phyloP scores from a whole-genome alignment of 805 yeast genomes.

The Nakazawaea wyomingensis region DNA sequence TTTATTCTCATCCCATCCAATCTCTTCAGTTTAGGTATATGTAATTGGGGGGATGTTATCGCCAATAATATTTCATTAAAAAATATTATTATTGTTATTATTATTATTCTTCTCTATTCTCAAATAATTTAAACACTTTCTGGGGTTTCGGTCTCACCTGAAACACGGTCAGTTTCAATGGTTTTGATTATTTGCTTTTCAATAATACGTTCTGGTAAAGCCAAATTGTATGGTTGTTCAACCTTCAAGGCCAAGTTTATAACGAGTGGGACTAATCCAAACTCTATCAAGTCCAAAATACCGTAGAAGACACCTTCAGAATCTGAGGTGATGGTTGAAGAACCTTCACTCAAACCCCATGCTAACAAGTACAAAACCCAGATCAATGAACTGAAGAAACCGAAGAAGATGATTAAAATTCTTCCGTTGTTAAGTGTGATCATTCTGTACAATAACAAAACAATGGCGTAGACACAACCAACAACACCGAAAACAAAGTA shows the following conservation, averaged over 20 bases:
- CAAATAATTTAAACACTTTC: slow-evolving; percentile 2
- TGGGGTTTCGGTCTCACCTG: slow-evolving; percentile 3
- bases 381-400: slow-evolving; percentile 28
- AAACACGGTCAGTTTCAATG: neutral
- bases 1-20: no score
- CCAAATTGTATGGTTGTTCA: neutral
- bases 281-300: slow-evolving; percentile 41
- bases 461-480: slow-evolving; percentile 18
- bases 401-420: slow-evolving; percentile 11
- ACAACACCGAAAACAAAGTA: slow-evolving; percentile 30
- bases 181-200: neutral
- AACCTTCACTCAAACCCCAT: slow-evolving; percentile 55
- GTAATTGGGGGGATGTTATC: no score
- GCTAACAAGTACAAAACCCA: slow-evolving; percentile 40
- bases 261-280: slow-evolving; percentile 18
- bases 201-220: slow-evolving; percentile 3
- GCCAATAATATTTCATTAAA: neutral
- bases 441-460: neutral
- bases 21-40: no score
- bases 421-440: slow-evolving; percentile 7
- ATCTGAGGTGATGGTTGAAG: slow-evolving; percentile 48
- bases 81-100: no score
- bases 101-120: neutral
- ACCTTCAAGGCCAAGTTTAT: neutral
- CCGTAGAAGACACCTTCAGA: slow-evolving; percentile 53